Evolutionary conservation across 805 yeast species (phyloP).

Genomic region (Lipomyces spencermartinsiae): DNA sequence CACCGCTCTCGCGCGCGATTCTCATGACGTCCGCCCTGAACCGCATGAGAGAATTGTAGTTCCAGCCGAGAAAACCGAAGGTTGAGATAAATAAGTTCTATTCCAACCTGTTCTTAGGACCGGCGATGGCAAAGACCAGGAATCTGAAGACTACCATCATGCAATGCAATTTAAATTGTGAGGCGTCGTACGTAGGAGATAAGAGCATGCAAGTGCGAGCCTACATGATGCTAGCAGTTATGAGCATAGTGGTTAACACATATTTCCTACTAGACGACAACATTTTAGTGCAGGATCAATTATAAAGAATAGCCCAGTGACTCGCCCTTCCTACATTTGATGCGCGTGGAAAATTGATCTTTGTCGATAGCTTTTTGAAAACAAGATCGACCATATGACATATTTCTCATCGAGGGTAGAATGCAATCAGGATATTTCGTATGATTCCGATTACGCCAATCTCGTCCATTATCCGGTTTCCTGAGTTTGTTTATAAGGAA

Average conservation of each 20-base stretch:
- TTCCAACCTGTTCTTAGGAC: constrained; percentile 65
- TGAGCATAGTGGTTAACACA: constrained; percentile 59
- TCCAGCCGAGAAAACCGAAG: constrained; percentile 42
- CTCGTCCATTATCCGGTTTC: constrained; percentile 61
- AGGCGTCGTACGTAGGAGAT: constrained; percentile 65
- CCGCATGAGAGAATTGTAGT: constrained; percentile 26
- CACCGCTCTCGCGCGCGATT: constrained; percentile 33
- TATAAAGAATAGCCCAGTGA: constrained; percentile 63
- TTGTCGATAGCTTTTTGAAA: constrained; percentile 57
- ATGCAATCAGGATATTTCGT: constrained; percentile 78
- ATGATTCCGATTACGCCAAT: constrained; percentile 76
- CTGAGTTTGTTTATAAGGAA: constrained; percentile 59
- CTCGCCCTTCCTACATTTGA: constrained; percentile 45
- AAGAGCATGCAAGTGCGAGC: constrained; percentile 59
- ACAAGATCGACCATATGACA: constrained; percentile 74
- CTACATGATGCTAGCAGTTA: constrained; percentile 63
- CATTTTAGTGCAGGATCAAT: constrained; percentile 59
- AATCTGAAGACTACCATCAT: constrained; percentile 75
- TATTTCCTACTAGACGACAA: constrained; percentile 60
- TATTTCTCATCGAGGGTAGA: constrained; percentile 68
- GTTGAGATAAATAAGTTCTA: constrained; percentile 79
- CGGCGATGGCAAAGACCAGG: constrained; percentile 77
- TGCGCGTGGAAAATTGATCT: background rate
- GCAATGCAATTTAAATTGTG: constrained; percentile 72
- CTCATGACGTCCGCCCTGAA: constrained; percentile 26